Percentiles rank a stretch among this genome's conserved stretches.
Evolutionary conservation across 371 early-diverging fungal species (phyloP).

Genomic region (Coemansia linderi): DNA sequence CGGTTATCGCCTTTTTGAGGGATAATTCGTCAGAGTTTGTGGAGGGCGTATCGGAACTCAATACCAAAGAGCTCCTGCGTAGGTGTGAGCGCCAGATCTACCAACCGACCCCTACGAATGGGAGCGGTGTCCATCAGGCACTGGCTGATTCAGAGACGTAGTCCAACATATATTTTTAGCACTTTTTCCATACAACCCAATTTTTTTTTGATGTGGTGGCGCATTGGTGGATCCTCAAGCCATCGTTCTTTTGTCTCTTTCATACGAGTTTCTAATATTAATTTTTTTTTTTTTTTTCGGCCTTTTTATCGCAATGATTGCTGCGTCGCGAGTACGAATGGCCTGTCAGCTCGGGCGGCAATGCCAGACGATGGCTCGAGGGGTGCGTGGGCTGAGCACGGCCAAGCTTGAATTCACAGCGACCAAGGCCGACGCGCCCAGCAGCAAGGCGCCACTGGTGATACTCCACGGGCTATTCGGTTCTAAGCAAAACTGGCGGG

Average conservation of each 20-base stretch:
- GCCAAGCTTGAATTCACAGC: slow-evolving; percentile 27
- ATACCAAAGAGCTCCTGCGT: slow-evolving; percentile 49
- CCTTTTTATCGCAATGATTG: background rate
- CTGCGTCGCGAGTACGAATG: background rate
- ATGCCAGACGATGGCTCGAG: background rate
- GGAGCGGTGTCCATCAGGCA: slow-evolving; percentile 10
- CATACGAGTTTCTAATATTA: background rate
- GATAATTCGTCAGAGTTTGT: slow-evolving; percentile 48
- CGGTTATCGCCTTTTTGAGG: slow-evolving; percentile 64
- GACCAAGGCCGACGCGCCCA: slow-evolving; percentile 13
- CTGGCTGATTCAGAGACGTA: slow-evolving; percentile 3
- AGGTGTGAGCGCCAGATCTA: slow-evolving; percentile 46
- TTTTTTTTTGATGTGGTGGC: no score
- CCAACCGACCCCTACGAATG: slow-evolving; percentile 9
- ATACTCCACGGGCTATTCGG: slow-evolving; percentile 93
- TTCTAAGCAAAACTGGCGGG: slow-evolving; percentile 91
- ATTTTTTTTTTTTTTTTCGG: background rate
- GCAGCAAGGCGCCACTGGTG: slow-evolving; percentile 59
- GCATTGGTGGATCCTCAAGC: no score
- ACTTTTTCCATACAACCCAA: background rate
- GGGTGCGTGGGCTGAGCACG: slow-evolving; percentile 22
- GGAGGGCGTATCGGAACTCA: slow-evolving; percentile 45
- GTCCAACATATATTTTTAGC: background rate
- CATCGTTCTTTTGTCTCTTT: no score
- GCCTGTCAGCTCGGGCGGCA: background rate